Evolutionary conservation across 441 rosid genomes (phyloP).

Genomic region (Mallotus japonicus): DNA sequence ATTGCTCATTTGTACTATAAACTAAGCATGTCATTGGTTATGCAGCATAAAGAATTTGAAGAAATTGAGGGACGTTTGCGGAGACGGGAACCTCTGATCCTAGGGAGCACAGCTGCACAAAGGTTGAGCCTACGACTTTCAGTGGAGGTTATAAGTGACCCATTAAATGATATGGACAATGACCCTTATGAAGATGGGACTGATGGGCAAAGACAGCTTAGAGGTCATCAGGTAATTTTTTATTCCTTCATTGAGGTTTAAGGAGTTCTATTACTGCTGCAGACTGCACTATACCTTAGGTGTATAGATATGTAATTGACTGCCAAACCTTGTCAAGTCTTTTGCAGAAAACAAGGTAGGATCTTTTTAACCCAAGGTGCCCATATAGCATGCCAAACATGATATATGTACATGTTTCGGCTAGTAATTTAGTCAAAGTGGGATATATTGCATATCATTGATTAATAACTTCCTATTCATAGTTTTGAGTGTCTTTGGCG

Average conservation of each 20-base stretch:
- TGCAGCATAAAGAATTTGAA: constrained; percentile 97
- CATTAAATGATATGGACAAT: constrained; percentile 73
- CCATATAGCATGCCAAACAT: background rate
- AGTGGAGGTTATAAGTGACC: constrained; percentile 87
- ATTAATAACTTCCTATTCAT: background rate
- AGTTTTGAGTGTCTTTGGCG: background rate
- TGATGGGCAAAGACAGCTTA: constrained; percentile 52
- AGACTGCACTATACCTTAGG: background rate
- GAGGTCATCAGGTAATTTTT: constrained; percentile 70
- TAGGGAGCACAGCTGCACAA: constrained; percentile 77
- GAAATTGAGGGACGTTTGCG: constrained; percentile 85
- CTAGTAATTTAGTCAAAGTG: background rate
- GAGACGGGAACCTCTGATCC: constrained; percentile 83
- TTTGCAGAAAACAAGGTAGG: background rate
- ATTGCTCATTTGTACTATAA: background rate
- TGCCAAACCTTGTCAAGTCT: background rate
- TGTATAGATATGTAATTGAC: constrained; percentile 6
- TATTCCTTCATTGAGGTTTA: background rate
- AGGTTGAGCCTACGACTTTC: constrained; percentile 76
- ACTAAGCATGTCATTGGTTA: constrained; percentile 16
- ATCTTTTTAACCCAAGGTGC: background rate
- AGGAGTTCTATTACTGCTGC: constrained; percentile 17
- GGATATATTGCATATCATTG: constrained; percentile 3
- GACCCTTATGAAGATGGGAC: constrained; percentile 87
- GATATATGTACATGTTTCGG: background rate